Base-by-base conservation (phyloP, 805 yeast species). In the Teunomyces pallodes region DNA sequence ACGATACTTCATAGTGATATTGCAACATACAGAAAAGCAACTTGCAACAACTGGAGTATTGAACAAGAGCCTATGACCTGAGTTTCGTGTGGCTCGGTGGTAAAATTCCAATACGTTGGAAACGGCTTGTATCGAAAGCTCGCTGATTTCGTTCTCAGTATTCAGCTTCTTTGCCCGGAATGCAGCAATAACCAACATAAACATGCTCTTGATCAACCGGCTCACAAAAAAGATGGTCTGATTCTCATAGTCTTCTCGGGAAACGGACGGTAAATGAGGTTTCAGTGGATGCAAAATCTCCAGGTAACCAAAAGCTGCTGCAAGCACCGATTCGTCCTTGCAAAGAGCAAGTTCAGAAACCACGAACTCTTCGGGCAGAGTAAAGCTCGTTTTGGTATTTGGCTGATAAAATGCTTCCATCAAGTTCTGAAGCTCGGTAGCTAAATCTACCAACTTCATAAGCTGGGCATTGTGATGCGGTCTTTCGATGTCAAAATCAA, bases 401-500 rank as follows among this genome's bases (percentile, higher is more conserved):
- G 70, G 70, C 39, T 52, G 54, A 45, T 51, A 65, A 6, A 57
- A 49, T 9, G 62, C 59, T 29, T 51, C 47, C 28, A 57, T 36
- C 64, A 63, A 58, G 43, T 54, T 56, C 46, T 66, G 70, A 8
- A 61, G 49, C 4, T 58, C 43, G 14, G 57, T 39, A 2, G 61
- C 64, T 45, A 66, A 46, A 47, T 64, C 66, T 12, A 65, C 64
- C 48, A 66, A 39, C 26, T 59, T 59, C 30, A 64, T 46, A 10
- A 66, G 46, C 42, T 55, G 54, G 17, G 54, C 49, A 51, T 63
- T 58, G 16, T 52, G 47, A 50, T 60, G 57, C 5, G 71, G 70
- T 10, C 62, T 47, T 35, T 64, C 69, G 24, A 65, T 47, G 50
- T 69, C 65, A 54, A 62, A 68, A 53, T 69, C 75, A 17, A 61